Evolutionary conservation across 73 alveolate genomes (phyloP).

Genomic region (Blepharisma japonicum): DNA sequence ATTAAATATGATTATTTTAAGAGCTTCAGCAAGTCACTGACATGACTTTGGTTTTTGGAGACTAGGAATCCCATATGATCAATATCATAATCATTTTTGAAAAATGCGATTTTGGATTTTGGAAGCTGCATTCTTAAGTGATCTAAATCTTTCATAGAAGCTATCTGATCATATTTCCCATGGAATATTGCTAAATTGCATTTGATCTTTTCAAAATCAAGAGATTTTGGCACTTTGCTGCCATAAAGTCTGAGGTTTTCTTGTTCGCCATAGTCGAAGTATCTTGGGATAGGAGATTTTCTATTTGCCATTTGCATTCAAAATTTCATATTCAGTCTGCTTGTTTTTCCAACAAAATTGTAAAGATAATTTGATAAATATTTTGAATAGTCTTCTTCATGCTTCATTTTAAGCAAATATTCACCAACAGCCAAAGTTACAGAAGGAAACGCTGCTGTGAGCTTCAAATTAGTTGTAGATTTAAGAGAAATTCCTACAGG

Average conservation of each 20-base stretch:
- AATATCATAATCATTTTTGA: neutral
- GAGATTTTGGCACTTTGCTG: constrained; percentile 17
- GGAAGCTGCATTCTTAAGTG: neutral
- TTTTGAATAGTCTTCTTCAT: neutral
- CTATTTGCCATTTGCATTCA: neutral
- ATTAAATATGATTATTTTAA: neutral
- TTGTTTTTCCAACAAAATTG: neutral
- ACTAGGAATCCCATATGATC: constrained; percentile 23
- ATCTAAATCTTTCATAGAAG: neutral
- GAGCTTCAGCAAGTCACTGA: neutral
- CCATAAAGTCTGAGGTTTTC: constrained; percentile 38
- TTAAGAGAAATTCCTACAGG: neutral
- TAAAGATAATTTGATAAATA: neutral
- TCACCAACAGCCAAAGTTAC: neutral
- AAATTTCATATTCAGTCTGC: neutral
- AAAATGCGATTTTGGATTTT: neutral
- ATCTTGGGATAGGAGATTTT: neutral
- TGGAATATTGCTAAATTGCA: neutral
- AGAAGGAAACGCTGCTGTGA: neutral
- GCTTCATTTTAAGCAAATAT: neutral
- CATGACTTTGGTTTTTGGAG: neutral
- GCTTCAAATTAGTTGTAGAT: neutral
- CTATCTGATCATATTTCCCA: neutral
- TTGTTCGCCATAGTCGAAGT: constrained; percentile 42
- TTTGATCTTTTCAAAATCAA: neutral